phyloP scores from a whole-genome alignment of 2,329 filamentous ascomycete species.

The Arthrobotrys sphaeroides region DNA sequence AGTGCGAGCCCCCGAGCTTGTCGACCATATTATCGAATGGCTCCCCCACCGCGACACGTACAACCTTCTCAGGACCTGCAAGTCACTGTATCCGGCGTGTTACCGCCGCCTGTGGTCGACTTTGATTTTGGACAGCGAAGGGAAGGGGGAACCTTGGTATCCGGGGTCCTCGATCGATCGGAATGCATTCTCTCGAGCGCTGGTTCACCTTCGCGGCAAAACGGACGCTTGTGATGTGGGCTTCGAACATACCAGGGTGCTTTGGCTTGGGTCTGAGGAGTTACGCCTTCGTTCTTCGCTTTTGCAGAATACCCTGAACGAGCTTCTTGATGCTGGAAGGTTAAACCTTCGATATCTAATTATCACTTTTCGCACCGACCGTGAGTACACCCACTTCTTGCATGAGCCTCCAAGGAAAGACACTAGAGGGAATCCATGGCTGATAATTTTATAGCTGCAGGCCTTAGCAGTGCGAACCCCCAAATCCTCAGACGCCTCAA shows the following conservation, averaged over 20 bases:
- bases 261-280: neutral
- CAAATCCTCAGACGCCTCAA: neutral
- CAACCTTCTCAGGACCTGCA: neutral
- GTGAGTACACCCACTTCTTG: neutral
- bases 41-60: neutral
- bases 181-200: neutral
- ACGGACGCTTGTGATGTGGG: neutral
- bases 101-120: constrained; percentile 1
- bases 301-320: neutral
- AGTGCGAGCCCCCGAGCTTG: neutral
- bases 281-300: neutral
- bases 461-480: no score
- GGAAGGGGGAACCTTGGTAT: neutral
- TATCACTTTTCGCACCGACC: neutral
- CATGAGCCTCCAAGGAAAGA: no score
- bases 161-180: neutral
- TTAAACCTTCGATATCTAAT: neutral
- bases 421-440: no score
- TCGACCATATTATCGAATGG: neutral
- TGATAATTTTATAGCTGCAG: no score
- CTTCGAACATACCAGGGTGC: neutral
- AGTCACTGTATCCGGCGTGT: neutral
- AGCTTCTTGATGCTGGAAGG: neutral
- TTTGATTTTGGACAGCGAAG: neutral
- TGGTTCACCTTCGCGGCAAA: neutral